Conservation (phyloP, 2,329 filamentous ascomycete species). For the Penicillium sp. region DNA sequence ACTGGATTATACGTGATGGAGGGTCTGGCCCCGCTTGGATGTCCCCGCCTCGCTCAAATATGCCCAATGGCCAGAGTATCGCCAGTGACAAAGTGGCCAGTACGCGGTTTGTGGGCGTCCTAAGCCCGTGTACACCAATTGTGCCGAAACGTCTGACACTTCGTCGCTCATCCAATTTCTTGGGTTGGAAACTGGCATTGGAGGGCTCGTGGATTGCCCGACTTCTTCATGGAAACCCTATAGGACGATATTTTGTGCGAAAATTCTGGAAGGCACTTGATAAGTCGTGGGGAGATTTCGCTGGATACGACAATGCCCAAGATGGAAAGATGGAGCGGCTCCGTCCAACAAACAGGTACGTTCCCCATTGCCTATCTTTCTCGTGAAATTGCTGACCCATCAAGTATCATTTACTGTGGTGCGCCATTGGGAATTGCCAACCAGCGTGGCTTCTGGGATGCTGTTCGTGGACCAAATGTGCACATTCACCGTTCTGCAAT, state of each 20-base stretch:
- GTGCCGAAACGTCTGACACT: conserved; percentile 14
- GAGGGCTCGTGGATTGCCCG: conserved; percentile 22
- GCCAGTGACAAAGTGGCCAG: conserved; percentile 24
- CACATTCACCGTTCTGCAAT: conserved; percentile 21
- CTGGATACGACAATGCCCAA: conserved; percentile 15
- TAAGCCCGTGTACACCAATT: conserved; percentile 18
- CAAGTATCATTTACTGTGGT: conserved; percentile 20
- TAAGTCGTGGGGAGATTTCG: conserved; percentile 7
- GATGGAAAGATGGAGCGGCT: conserved; percentile 19
- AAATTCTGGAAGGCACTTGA: conserved; percentile 20
- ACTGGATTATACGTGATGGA: conserved; percentile 24
- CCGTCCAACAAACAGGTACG: conserved; percentile 18
- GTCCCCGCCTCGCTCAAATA: conserved; percentile 16
- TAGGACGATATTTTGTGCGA: conserved; percentile 19
- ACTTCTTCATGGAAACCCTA: conserved; percentile 18
- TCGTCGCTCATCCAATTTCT: not conserved
- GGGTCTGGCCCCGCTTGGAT: conserved; percentile 24
- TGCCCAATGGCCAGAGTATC: conserved; percentile 15
- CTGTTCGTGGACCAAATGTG: conserved; percentile 17
- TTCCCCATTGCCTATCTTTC: too few relatives aligned
- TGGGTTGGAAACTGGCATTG: conserved; percentile 1
- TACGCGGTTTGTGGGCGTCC: conserved; percentile 16
- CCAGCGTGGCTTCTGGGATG: conserved; percentile 23
- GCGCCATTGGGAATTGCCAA: conserved; percentile 23
- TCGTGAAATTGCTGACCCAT: not conserved